Percentiles rank a stretch among this genome's conserved stretches.
These are phyloP conservation scores for Melanomma pulvis-pyrius DNA, from an alignment of 495 filamentous ascomycete species.

Conservation along the genomic window DNA sequence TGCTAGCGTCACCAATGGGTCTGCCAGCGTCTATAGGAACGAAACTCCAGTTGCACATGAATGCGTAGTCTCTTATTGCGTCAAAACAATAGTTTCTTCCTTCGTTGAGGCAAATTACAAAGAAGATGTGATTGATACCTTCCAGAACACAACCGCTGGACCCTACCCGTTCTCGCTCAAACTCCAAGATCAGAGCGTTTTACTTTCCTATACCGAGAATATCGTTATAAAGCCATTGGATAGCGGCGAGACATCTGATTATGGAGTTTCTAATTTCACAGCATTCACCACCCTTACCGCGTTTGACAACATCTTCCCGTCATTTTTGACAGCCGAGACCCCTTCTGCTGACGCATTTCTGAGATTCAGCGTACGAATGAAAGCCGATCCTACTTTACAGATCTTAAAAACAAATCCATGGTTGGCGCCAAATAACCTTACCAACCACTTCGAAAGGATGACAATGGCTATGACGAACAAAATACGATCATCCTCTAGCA, in stretches of 20 bases:
- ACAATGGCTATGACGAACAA: constrained; percentile 10
- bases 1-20: background rate
- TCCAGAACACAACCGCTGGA: constrained; percentile 7
- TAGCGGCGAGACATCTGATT: background rate
- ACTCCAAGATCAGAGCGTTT: background rate
- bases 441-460: constrained; percentile 4
- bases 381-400: background rate
- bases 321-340: background rate
- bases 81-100: constrained; percentile 21
- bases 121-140: background rate
- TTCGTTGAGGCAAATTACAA: constrained; percentile 3
- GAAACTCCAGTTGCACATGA: constrained; percentile 20
- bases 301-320: constrained; percentile 11
- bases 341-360: background rate
- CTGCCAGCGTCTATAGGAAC: constrained; percentile 12
- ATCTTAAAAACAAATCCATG: background rate
- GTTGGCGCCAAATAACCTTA: constrained; percentile 14
- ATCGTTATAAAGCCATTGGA: background rate
- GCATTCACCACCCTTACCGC: background rate
- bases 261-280: constrained; percentile 6
- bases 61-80: constrained; percentile 31
- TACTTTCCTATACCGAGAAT: constrained; percentile 3
- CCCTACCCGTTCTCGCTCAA: background rate
- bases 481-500: constrained; percentile 5
- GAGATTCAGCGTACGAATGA: background rate